These are phyloP conservation scores for Solanum chiquidenum DNA, from an alignment of 257 asterid species.

Conservation along the genomic window DNA sequence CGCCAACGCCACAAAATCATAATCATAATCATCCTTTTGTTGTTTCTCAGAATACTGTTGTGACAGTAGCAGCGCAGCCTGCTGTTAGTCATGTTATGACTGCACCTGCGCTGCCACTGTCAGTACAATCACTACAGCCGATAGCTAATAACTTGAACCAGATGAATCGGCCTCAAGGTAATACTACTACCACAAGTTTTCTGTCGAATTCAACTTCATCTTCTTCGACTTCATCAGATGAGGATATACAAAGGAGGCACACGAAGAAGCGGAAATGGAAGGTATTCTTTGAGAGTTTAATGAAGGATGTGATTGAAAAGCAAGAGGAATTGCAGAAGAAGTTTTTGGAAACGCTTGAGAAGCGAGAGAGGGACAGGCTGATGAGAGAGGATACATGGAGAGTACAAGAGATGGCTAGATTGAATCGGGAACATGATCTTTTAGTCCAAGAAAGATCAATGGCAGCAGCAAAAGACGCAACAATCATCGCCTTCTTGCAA, in stretches of 20 bases:
- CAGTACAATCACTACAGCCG: background rate
- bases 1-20: background rate
- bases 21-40: background rate
- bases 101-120: background rate
- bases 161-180: conserved; percentile 11
- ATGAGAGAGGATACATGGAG: conserved; percentile 65
- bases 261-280: conserved; percentile 36
- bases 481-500: conserved; percentile 61
- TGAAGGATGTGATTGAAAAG: conserved; percentile 43
- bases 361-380: conserved; percentile 41
- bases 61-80: background rate
- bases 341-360: conserved; percentile 37
- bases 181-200: conserved; percentile 5
- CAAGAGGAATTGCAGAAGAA: conserved; percentile 61
- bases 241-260: background rate
- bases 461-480: conserved; percentile 68
- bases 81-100: background rate
- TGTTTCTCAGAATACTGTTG: background rate
- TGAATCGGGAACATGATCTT: conserved; percentile 64
- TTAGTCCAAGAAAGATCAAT: conserved; percentile 70
- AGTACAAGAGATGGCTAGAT: conserved; percentile 55
- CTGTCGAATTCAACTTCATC: background rate
- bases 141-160: background rate
- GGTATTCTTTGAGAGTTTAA: conserved; percentile 35
- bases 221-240: background rate